A percentile compares a stretch with the other conserved stretches of the same genome.
phyloP scores from a whole-genome alignment of 768 basidiomycete genomes.

The Suillus placidus region DNA sequence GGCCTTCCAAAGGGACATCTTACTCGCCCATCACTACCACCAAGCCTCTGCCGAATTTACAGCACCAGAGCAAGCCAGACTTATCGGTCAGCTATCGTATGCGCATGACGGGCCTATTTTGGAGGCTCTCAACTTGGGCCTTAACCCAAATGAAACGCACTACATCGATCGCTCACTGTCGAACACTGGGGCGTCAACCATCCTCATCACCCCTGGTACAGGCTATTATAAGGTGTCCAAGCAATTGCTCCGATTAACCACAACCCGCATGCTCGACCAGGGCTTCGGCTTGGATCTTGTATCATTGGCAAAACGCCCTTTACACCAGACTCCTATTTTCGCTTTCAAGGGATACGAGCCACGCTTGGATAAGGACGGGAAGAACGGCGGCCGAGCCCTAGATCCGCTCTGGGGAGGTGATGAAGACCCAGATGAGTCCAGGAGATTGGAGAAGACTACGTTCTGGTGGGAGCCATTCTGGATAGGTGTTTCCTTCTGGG shows the following conservation, averaged over 20 bases:
- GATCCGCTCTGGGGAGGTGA: conserved; percentile 82
- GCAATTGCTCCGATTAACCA: conserved; percentile 85
- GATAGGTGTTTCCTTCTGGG: conserved; percentile 83
- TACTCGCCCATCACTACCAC: conserved; percentile 88
- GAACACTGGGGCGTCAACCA: conserved; percentile 80
- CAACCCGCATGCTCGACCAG: conserved; percentile 91
- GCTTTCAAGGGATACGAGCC: conserved; percentile 77
- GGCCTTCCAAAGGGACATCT: conserved; percentile 90
- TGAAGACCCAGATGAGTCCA: conserved; percentile 43
- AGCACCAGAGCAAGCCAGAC: conserved; percentile 53
- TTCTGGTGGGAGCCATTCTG: conserved; percentile 95
- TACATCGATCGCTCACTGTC: conserved; percentile 94
- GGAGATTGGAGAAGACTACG: conserved; percentile 48
- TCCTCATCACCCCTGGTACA: conserved; percentile 91
- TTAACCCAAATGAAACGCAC: conserved; percentile 92
- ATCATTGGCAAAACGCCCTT: conserved; percentile 84
- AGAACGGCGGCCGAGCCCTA: conserved; percentile 47
- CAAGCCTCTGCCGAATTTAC: conserved; percentile 57
- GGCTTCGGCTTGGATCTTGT: conserved; percentile 90
- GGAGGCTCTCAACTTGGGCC: conserved; percentile 89
- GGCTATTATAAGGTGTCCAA: conserved; percentile 94
- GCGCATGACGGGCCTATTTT: conserved; percentile 96
- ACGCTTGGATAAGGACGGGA: conserved; percentile 50
- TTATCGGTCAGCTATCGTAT: conserved; percentile 78
- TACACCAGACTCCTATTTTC: conserved; percentile 93